These are phyloP conservation scores for Mariannaea elegans DNA, from an alignment of 2,329 filamentous ascomycete species.

Conservation along the genomic window DNA sequence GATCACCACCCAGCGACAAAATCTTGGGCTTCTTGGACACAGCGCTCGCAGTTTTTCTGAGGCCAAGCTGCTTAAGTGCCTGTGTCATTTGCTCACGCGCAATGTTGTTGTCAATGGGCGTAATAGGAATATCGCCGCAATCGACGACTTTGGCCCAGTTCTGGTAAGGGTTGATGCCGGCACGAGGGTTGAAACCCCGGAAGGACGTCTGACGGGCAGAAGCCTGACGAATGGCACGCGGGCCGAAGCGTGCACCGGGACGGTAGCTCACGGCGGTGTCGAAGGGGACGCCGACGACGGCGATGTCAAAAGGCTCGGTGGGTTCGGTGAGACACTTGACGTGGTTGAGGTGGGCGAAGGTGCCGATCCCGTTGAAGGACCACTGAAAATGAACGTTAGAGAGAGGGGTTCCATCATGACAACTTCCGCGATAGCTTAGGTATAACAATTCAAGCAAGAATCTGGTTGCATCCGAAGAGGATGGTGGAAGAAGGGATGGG, in stretches of 20 bases:
- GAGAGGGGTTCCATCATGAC: conserved; percentile 1
- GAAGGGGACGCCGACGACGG: conserved; percentile 76
- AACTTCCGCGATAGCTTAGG: neutral
- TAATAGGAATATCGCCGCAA: conserved; percentile 90
- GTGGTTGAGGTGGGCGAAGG: conserved; percentile 76
- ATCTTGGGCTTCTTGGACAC: conserved; percentile 60
- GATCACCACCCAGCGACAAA: conserved; percentile 77
- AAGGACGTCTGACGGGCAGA: conserved; percentile 82
- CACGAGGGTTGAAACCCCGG: conserved; percentile 82
- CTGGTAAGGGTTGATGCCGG: conserved; percentile 83
- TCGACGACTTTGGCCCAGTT: conserved; percentile 85
- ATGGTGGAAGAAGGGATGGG: neutral
- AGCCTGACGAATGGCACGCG: conserved; percentile 85
- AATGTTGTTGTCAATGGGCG: conserved; percentile 85
- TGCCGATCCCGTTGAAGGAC: conserved; percentile 75
- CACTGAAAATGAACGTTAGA: conserved; percentile 38
- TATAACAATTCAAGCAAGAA: neutral
- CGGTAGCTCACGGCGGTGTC: conserved; percentile 78
- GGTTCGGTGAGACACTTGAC: conserved; percentile 75
- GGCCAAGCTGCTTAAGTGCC: conserved; percentile 75
- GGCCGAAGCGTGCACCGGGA: conserved; percentile 76
- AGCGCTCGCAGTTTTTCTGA: conserved; percentile 49
- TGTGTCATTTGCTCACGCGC: conserved; percentile 86
- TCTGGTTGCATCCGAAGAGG: neutral
- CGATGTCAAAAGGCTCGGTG: conserved; percentile 72